phyloP scores from a whole-genome alignment of 257 asterid species.

The Agastache rugosa region DNA sequence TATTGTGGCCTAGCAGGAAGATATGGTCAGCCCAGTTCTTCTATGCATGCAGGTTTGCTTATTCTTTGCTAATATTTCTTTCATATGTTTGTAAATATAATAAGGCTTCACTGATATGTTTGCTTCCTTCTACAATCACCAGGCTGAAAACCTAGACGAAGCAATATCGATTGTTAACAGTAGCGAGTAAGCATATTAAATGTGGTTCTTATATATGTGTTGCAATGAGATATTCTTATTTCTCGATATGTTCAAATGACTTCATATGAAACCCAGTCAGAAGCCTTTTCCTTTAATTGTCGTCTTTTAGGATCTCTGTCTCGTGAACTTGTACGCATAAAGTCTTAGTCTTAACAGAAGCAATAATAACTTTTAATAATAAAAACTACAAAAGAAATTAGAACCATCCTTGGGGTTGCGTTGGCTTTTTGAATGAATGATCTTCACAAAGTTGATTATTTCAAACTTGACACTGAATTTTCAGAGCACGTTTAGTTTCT shows the following conservation, averaged over 20 bases:
- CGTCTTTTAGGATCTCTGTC: background rate
- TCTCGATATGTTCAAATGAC: background rate
- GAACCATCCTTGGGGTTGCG: background rate
- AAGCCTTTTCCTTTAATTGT: background rate
- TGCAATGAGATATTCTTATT: constrained; percentile 10
- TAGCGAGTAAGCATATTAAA: constrained; percentile 42
- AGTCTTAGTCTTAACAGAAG: no score
- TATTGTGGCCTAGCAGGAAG: constrained; percentile 45
- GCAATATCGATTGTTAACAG: constrained; percentile 51
- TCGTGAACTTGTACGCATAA: background rate
- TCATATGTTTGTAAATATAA: background rate
- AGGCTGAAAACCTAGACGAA: constrained; percentile 54
- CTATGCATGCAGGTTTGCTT: constrained; percentile 55
- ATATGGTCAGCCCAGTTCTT: constrained; percentile 55
- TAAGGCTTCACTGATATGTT: constrained; percentile 6
- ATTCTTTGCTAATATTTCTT: background rate
- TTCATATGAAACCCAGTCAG: background rate
- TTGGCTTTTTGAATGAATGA: background rate
- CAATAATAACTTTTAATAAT: background rate
- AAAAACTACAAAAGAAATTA: background rate
- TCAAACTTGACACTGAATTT: background rate
- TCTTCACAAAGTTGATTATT: background rate
- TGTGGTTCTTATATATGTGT: background rate
- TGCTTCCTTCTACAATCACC: constrained; percentile 26
- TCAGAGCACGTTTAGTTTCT: background rate